phyloP scores from a whole-genome alignment of 1,284 basidiomycete genomes.

The Wolfiporia cocos region DNA sequence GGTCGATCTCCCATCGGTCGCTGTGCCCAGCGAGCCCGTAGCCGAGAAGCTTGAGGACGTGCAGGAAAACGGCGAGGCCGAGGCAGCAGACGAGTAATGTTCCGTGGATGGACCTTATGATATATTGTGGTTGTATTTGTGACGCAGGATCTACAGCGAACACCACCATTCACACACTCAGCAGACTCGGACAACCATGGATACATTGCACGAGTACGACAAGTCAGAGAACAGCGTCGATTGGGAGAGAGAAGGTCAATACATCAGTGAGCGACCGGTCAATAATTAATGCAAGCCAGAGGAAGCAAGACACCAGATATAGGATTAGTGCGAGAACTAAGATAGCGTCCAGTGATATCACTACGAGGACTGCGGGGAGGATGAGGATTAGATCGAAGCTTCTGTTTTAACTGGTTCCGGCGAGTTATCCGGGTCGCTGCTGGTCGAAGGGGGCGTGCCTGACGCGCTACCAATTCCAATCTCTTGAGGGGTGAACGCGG shows the following conservation, averaged over 20 bases:
- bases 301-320: constrained; percentile 19
- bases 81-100: constrained; percentile 14
- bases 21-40: constrained; percentile 36
- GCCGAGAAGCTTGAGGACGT: constrained; percentile 43
- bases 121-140: constrained; percentile 16
- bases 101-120: too few relatives aligned
- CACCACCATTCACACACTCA: neutral
- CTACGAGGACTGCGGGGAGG: constrained; percentile 9
- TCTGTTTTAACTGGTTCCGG: constrained; percentile 44
- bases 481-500: constrained; percentile 58
- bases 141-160: constrained; percentile 11
- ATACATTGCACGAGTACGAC: constrained; percentile 19
- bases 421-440: constrained; percentile 49
- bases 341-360: constrained; percentile 18
- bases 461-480: constrained; percentile 47
- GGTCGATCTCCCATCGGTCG: constrained; percentile 21
- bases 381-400: constrained; percentile 14
- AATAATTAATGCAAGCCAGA: constrained; percentile 22
- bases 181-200: constrained; percentile 3
- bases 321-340: constrained; percentile 12
- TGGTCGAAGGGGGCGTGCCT: constrained; percentile 34
- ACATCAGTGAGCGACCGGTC: constrained; percentile 17
- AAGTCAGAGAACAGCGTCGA: constrained; percentile 11
- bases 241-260: constrained; percentile 16
- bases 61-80: constrained; percentile 31